Evolutionary conservation across 2,329 filamentous ascomycete genomes (phyloP).

Genomic region (Fusarium lyarnte): DNA sequence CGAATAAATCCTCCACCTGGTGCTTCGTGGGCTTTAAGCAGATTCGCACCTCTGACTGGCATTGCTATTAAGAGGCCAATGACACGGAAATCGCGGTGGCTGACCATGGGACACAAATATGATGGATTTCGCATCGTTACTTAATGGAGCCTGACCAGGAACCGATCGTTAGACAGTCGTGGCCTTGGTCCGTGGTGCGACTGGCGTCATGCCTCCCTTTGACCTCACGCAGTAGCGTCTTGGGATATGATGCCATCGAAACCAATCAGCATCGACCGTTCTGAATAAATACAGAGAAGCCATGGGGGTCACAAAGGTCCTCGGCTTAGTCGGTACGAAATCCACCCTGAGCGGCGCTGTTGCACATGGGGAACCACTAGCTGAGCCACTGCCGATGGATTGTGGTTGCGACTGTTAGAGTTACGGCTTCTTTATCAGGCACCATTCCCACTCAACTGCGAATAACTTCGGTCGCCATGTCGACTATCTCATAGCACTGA

Average conservation of each 20-base stretch:
- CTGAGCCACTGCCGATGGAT: slow-evolving; percentile 21
- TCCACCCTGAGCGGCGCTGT: slow-evolving; percentile 25
- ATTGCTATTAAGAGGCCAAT: slow-evolving; percentile 13
- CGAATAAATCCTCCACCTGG: slow-evolving; percentile 9
- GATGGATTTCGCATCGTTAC: slow-evolving; percentile 16
- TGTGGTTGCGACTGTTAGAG: slow-evolving; percentile 11
- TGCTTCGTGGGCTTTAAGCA: slow-evolving; percentile 15
- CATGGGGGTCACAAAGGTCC: slow-evolving; percentile 1
- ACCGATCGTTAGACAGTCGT: slow-evolving; percentile 13
- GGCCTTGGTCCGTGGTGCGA: slow-evolving; percentile 18
- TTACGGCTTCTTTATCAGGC: background rate
- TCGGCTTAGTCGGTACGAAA: slow-evolving; percentile 21
- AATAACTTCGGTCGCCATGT: background rate
- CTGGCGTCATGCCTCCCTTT: slow-evolving; percentile 24
- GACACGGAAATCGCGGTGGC: slow-evolving; percentile 16
- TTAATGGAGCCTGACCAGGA: slow-evolving; percentile 16
- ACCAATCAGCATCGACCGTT: slow-evolving; percentile 12
- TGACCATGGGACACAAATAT: slow-evolving; percentile 15
- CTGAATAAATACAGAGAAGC: background rate
- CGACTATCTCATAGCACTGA: background rate
- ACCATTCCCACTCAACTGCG: slow-evolving; percentile 1
- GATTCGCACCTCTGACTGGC: slow-evolving; percentile 15
- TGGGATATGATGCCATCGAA: background rate
- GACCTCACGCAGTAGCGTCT: slow-evolving; percentile 21
- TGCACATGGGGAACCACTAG: slow-evolving; percentile 13